Evolutionary conservation across 495 filamentous ascomycete species (phyloP), one percentile per base, ranked within the genome.

Genomic region (Cudoniella acicularis): DNA sequence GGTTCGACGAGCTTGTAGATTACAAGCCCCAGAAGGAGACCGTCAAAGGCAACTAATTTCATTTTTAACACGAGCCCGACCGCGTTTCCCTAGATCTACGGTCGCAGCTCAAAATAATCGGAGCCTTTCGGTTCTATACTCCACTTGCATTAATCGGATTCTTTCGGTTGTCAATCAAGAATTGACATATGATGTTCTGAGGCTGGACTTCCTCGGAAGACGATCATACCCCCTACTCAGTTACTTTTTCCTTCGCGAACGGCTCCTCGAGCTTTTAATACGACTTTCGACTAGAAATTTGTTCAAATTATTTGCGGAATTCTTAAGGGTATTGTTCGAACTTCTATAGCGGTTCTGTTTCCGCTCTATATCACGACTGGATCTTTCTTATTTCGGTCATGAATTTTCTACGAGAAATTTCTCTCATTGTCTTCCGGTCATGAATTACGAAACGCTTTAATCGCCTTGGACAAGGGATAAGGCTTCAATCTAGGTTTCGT

Each of bases 1-100:
- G 85, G 84, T 98, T 98, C 64, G 85, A 96, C 58, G 81, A 90
- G 63, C 72, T 90, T 30, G 89, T 87, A 3, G 76, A 90, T 55
- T 96, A 90, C 69, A 80, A 88, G 72, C 77, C 86, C 26, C 70
- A 64, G 40, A 66, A 63, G 50, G 57, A 67, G 50, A 60, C 53
- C 6, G 52, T 64, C 54, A 49, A 24, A 18, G 54, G 60, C 26
- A 53, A 57, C 27, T 65, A 45, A 36, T 6, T n/a, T n/a, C n/a
- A n/a, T n/a, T n/a, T n/a, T n/a, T n/a, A n/a, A n/a, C n/a, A n/a
- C n/a, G n/a, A n/a, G n/a, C n/a, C n/a, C n/a, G n/a, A n/a, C n/a
- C n/a, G n/a, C n/a, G n/a, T n/a, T n/a, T n/a, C n/a, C n/a, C n/a
- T n/a, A n/a, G n/a, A n/a, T n/a, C n/a, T n/a, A n/a, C n/a, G n/a